Base-by-base conservation (phyloP, 768 basidiomycete genomes). In the Kwoniella sp. region DNA sequence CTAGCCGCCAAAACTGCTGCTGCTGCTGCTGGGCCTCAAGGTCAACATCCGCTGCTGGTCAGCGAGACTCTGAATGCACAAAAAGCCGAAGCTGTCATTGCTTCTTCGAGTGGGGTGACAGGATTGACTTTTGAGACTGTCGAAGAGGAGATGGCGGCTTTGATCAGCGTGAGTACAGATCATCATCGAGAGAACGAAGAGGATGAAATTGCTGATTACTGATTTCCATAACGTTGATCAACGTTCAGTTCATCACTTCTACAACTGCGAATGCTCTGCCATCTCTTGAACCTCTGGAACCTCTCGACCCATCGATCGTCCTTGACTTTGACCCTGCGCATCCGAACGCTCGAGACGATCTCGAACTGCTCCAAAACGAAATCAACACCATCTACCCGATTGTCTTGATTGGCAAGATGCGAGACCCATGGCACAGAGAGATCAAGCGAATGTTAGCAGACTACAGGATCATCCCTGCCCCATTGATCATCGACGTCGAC, bases 321-420 rank as follows among this genome's bases (percentile, higher is more conserved):
- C 72, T 80, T 55, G 79, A 80, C 60, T 80, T 80, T 64, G 79
- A 80, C 58, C 76, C 73, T n/a, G 57, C 74, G 19, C 69, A 64
- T n/a, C 68, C 72, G 19, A 50, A 63, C 29, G 79, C 77, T 8
- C 60, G 58, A 13, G 69, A 68, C 2, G 76, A 80, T 59, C 64
- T 80, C 40, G 64, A 60, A 10, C 63, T 77, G 7, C 69, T 80
- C n/a, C 60, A 68, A 26, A 59, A 67, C 24, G 77, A 80, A 54
- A 69, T 76, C 59, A 70, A 73, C 61, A 58, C 67, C 27, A 57
- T 77, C 51, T 78, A 73, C 66, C 79, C 79, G 21, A 40, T 80
- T 40, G 68, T 80, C 52, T 66, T 80, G 46, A 54, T 80, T 37
- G 79, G 79, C 51, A 70, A 71, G 36, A 78, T 80, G 79, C 72